Conservation (phyloP, 148 eudicot genomes). For the Agrostemma githago region DNA sequence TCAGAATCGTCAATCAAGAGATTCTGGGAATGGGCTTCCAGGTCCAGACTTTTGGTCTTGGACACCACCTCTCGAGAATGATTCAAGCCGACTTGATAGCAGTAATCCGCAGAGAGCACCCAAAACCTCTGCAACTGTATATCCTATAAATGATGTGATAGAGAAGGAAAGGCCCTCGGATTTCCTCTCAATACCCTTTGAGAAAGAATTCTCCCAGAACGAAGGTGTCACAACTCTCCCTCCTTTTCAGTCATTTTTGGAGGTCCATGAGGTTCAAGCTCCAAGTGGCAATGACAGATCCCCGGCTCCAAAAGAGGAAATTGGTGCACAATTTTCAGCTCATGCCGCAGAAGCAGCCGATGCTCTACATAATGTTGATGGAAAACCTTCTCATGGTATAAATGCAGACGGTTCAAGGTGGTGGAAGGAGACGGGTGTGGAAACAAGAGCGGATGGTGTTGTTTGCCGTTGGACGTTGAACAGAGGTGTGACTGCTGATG, state of each 20-base stretch:
- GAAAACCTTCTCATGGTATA: conserved; percentile 35
- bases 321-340: conserved; percentile 47
- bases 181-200: conserved; percentile 54
- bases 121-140: conserved; percentile 29
- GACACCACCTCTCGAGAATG: conserved; percentile 59
- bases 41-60: conserved; percentile 94
- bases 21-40: conserved; percentile 42
- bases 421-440: conserved; percentile 90
- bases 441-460: conserved; percentile 70
- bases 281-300: conserved; percentile 30
- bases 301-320: conserved; percentile 39
- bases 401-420: conserved; percentile 73
- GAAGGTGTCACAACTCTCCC: conserved; percentile 48
- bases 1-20: conserved; percentile 24
- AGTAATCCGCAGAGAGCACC: conserved; percentile 25
- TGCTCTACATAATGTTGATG: conserved; percentile 46
- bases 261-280: conserved; percentile 38
- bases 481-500: conserved; percentile 76
- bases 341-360: conserved; percentile 76
- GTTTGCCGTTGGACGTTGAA: conserved; percentile 73
- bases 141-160: conserved; percentile 34
- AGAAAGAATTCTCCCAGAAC: conserved; percentile 42
- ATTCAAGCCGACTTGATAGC: conserved; percentile 19
- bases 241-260: conserved; percentile 62
- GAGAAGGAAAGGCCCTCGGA: conserved; percentile 53